Conservation (phyloP, 2,329 filamentous ascomycete species). For the Sporothrix dimorphospora region DNA sequence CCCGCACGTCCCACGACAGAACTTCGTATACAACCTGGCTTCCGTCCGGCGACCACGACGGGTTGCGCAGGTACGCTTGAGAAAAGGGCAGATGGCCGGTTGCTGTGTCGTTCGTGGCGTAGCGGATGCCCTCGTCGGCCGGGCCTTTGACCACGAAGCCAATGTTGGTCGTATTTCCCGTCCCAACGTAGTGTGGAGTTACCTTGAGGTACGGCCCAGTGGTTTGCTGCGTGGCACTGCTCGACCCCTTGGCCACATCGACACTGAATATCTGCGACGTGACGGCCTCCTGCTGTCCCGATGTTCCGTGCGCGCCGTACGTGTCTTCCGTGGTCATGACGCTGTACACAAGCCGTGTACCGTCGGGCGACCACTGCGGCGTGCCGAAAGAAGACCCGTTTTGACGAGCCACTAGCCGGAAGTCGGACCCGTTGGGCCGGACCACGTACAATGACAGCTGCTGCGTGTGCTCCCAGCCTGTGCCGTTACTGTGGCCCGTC, state of each 20-base stretch:
- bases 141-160: not conserved
- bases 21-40: not conserved
- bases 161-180: not conserved
- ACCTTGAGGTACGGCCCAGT: not conserved
- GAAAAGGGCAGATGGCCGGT: not conserved
- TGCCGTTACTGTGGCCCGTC: slow-evolving; percentile 13
- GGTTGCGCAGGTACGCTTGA: not conserved
- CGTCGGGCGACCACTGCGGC: slow-evolving; percentile 11
- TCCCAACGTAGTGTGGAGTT: not conserved
- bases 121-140: not conserved
- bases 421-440: not conserved
- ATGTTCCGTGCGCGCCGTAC: not conserved
- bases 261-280: slow-evolving; percentile 10
- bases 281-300: not conserved
- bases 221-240: not conserved
- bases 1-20: not conserved
- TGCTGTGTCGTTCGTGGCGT: not conserved
- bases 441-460: not conserved
- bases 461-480: slow-evolving; percentile 10
- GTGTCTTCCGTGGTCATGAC: not conserved
- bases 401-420: not conserved
- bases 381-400: not conserved
- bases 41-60: not conserved
- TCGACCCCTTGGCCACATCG: not conserved
- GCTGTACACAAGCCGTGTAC: not conserved